Base-by-base conservation (phyloP, 306 rosid species). In the Lathyrus oleraceus region DNA sequence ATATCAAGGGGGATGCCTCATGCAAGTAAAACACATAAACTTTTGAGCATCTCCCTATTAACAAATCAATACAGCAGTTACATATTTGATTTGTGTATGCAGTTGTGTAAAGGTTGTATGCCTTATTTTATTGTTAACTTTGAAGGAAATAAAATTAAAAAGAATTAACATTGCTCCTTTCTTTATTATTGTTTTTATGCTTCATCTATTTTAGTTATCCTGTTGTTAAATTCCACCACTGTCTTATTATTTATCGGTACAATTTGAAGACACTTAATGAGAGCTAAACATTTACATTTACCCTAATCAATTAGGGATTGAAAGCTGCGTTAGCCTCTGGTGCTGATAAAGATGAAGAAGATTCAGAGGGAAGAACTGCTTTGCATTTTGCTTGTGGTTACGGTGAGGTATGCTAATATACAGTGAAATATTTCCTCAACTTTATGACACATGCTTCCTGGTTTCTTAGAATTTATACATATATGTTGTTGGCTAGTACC, bases 361-460 rank as follows among this genome's bases (percentile, higher is more conserved):
- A 95, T 83, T 79, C 95, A 38, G 99, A 95, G 79, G 97, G 99
- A 65, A 87, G 99, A 82, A 95, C 97, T 30, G 99, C 97, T 44
- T 80, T 95, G 85, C 99, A 95, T 86, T 95, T 95, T 86, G 89
- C 99, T 17, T 91, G 99, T 54, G 99, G 99, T 60, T 95, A 95
- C 81, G 99, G 99, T 2, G 99, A 95, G 96, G 99, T 94, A 94
- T 75, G 87, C 15, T 69, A 65, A 30, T 61, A n/a, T 32, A 38
- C 17, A 9, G 9, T 14, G 36, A 28, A 56, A 48, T 70, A 8
- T 30, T 69, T 72, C 44, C 38, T 51, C 10, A 28, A 48, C 67
- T 38, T 36, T 62, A 5, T 56, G 40, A 32, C 10, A 23, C 15
- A 66, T 13, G 36, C 65, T 8, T 20, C 19, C 16, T 40, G 58